Percentiles rank a stretch among this genome's conserved stretches.
Conservation (phyloP, 228 moss, liverwort and hornwort genomes). For the Sphagnum fallax region DNA sequence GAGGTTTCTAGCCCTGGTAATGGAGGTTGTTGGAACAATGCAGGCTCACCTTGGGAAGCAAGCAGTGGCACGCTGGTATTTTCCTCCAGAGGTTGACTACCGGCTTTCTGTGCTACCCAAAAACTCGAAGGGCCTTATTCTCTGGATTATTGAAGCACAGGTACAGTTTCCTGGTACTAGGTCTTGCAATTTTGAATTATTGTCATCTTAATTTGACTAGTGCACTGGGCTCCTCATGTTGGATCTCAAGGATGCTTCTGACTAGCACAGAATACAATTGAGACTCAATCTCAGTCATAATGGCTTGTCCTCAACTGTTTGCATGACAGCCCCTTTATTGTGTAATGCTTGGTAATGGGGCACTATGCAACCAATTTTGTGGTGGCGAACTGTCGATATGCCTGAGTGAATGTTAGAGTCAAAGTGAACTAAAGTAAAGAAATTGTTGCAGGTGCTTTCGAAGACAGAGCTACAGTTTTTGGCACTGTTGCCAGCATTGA, state of each 20-base stretch:
- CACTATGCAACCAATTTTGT: too few relatives aligned
- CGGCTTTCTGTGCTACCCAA: conserved; percentile 67
- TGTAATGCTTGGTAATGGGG: background rate
- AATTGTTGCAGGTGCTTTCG: conserved; percentile 63
- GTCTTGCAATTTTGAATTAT: background rate
- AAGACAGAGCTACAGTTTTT: conserved; percentile 84
- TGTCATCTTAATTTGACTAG: background rate
- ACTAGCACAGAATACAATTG: too few relatives aligned
- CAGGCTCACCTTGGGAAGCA: conserved; percentile 94
- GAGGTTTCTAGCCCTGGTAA: background rate
- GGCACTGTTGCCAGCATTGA: conserved; percentile 73
- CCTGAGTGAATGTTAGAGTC: too few relatives aligned
- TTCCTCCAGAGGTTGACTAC: conserved; percentile 77
- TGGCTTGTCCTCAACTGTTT: background rate
- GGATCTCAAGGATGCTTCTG: background rate
- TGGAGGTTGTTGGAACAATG: conserved; percentile 4
- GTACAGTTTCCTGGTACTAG: conserved; percentile 16
- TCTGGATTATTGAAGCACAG: conserved; percentile 89
- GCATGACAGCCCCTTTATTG: background rate
- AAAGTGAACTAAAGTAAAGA: background rate
- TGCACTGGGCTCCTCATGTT: background rate
- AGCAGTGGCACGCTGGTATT: conserved; percentile 63
- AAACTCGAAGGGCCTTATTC: conserved; percentile 64
- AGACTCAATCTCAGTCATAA: background rate
- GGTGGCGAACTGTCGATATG: too few relatives aligned